Conservation (phyloP, 148 eudicot species). For the Vaccinium vitisidaea region DNA sequence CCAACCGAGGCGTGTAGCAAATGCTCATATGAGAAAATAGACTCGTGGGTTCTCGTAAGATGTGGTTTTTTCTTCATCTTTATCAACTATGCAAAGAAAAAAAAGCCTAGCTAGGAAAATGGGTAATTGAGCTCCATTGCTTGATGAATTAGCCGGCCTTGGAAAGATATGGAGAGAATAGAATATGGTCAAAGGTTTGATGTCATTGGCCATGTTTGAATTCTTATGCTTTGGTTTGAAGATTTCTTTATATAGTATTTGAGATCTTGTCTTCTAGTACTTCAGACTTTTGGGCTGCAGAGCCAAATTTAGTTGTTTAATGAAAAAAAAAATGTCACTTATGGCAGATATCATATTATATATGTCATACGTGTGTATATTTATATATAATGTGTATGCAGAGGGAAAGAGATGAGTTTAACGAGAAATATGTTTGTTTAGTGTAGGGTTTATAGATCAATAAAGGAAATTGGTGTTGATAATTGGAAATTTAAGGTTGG, state of each 20-base stretch:
- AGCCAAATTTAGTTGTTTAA: background rate
- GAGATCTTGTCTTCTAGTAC: background rate
- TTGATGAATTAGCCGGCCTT: background rate
- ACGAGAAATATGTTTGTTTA: background rate
- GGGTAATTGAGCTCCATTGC: background rate
- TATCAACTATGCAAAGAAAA: background rate
- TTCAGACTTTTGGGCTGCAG: background rate
- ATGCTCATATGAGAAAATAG: background rate
- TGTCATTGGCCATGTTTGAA: background rate
- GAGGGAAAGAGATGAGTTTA: background rate
- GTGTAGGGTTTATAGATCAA: background rate
- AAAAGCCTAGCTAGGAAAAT: background rate
- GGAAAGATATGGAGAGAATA: background rate
- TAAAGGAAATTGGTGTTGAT: background rate
- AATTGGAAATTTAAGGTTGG: background rate
- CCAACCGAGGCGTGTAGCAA: background rate
- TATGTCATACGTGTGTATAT: background rate
- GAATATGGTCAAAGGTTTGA: slow-evolving; percentile 15
- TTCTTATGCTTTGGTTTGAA: background rate
- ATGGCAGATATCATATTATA: background rate
- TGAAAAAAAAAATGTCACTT: background rate
- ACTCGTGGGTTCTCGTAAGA: background rate
- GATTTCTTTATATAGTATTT: background rate
- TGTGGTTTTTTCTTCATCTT: background rate
- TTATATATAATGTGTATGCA: background rate